Base-by-base conservation (phyloP, 1,284 basidiomycete species). In the Paramarasmius palmivorus region DNA sequence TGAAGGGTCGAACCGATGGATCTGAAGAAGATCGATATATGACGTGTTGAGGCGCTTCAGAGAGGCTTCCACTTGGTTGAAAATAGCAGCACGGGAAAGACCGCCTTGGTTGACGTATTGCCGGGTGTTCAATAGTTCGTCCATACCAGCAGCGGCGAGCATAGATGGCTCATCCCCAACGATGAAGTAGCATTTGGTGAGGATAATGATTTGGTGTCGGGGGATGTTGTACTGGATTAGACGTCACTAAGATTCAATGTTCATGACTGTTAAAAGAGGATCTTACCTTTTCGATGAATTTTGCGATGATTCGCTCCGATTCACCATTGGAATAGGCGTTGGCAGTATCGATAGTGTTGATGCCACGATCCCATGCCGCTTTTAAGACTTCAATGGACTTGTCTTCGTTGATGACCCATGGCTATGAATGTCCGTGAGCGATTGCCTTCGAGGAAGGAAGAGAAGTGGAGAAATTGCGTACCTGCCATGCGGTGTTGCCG, bases 181-280 rank as follows among this genome's bases (percentile, higher is more conserved):
- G 29, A 61, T 19, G 2, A 58, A 56, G 3, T 49, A 50, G 22
- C 65, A 66, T 57, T 81, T 82, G 9, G 77, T 73, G 4, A 73
- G 64, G 53, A 82, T 73, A 40, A 79, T 58, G 15, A 82, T 57
- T 17, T 78, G 73, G 22, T 79, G 70, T 39, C 86, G 74, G 6
- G 82, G 81, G 48, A 88, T 80, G 15, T 79, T 63, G 63, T 74
- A 73, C 77, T 79, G 26, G n/a, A 32, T 32, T 12, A 32, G 29
- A 32, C 6, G 7, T 6, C 29, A 6, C 7, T 6, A 6, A 32
- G 29, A 32, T 32, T 6, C 6, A 32, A 32, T 32, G 7, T 6
- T 6, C 12, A 12, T 32, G 29, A 32, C 12, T 12, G 29, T 6
- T 32, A 12, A 32, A 12, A 12, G 6, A 6, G 7, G 7, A 32